Conservation (phyloP, 352 stramenopile species). For the Phytopythium aichiense region DNA sequence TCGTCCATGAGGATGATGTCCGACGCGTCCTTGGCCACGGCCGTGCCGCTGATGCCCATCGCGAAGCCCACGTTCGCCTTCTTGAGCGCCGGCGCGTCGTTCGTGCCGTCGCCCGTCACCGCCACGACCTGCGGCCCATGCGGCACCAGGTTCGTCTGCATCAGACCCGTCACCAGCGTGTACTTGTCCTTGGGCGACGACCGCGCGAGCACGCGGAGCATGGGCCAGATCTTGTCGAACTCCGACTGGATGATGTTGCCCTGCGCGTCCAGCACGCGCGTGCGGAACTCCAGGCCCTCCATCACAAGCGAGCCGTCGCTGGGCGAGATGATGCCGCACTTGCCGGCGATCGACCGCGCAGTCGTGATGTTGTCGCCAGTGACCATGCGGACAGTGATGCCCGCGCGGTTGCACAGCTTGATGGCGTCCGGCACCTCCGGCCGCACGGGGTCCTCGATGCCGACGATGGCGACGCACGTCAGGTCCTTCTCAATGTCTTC, state of each 20-base stretch:
- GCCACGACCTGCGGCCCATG: slow-evolving; percentile 89
- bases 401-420: slow-evolving; percentile 88
- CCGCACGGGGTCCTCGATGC: slow-evolving; percentile 93
- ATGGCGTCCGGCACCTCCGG: slow-evolving; percentile 93
- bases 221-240: slow-evolving; percentile 92
- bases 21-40: slow-evolving; percentile 93
- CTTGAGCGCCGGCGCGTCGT: slow-evolving; percentile 96
- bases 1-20: slow-evolving; percentile 98
- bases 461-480: slow-evolving; percentile 87
- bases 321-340: slow-evolving; percentile 65
- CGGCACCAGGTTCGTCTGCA: slow-evolving; percentile 72
- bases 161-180: slow-evolving; percentile 93
- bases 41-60: slow-evolving; percentile 96
- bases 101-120: slow-evolving; percentile 96
- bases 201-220: slow-evolving; percentile 88
- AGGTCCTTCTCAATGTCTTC: slow-evolving; percentile 87
- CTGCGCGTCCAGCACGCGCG: slow-evolving; percentile 55
- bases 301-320: slow-evolving; percentile 58
- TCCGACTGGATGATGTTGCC: slow-evolving; percentile 76
- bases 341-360: slow-evolving; percentile 65
- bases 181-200: slow-evolving; percentile 97
- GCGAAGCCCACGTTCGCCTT: slow-evolving; percentile 96
- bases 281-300: slow-evolving; percentile 64
- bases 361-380: slow-evolving; percentile 98
- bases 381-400: slow-evolving; percentile 98